Evolutionary conservation across 768 basidiomycete species (phyloP), one percentile per base, ranked within the genome.

Genomic region (Suillus sp.): DNA sequence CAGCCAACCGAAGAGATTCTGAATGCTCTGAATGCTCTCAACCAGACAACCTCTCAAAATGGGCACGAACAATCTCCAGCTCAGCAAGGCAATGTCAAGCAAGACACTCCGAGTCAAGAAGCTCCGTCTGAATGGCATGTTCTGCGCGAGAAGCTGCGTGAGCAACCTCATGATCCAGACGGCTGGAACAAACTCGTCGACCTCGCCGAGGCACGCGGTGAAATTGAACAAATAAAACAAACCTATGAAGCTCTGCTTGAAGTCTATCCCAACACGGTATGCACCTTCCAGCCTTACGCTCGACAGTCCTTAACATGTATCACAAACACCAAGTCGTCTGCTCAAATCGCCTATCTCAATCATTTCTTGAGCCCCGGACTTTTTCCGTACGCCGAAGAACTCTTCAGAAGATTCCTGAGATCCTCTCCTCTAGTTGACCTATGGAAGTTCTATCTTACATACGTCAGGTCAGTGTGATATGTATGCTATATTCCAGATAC

Each of bases 401-500:
- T 98, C n/a, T 99, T 98, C 81, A 91, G 89, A 70, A 85, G 87
- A 60, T 98, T 93, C 72, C 78, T 99, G 62, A 87, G 86, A 71
- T 85, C 86, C 20, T 95, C 94, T 0, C 92, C 95, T 7, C 90
- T 89, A 60, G 94, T 96, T 66, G 91, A 93, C 65, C 81, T 98
- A 2, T 96, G 94, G 92, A 91, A 87, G 72, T 93, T 92, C 71
- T 99, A 99, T 77, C 80, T 99, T 66, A 89, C 88, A 51, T 98
- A 97, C 76, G 93, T 99, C 71, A 86, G 96, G 83, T 91, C 77
- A 69, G 88, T 84, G 65, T 48, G 20, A 54, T 60, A 60, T 62
- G 63, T 55, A 58, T 38, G 43, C 62, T 32, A 59, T 53, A 60
- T 66, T 47, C 38, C 65, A 56, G 56, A 34, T 54, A 61, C 50